Evolutionary conservation across 768 basidiomycete species (phyloP), one percentile per base, ranked within the genome.

Genomic region (Suillus weaverae): DNA sequence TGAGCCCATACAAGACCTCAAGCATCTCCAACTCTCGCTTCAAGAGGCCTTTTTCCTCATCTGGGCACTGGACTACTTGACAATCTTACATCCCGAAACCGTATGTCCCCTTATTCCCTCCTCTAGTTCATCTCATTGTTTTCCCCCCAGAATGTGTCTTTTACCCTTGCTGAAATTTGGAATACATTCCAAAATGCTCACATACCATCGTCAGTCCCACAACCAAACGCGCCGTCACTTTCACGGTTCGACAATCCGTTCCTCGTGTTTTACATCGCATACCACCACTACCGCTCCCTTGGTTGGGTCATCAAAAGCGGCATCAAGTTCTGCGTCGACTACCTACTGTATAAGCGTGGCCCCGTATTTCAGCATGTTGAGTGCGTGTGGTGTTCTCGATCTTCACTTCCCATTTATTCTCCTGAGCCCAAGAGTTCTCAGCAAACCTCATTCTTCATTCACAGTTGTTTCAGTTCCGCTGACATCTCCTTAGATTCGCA

Each of bases 281-380:
- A 96, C 71, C 97, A 99, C 74, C 95, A 99, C 76, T 99, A 92
- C 73, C 87, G 97, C 18, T 95, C 95, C 5, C 83, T 99, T 9
- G 97, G 97, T 32, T 99, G 97, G 97, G 93, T 98, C 22, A 89
- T 97, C 67, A 94, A 95, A 76, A 87, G 89, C 35, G 97, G 97
- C 1, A 89, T 97, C 81, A 99, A 99, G 76, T 99, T 99, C 77
- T 98, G 96, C 70, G 91, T 91, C 44, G 97, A 99, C 72, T 95
- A 91, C 78, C 84, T 99, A 10, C 78, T 99, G 33, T 99, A 99
- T 76, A 95, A 94, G 70, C 86, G 92, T 14, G 97, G 97, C 0
- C 95, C 97, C 3, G 93, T 97, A 1, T 99, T 99, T 76, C 81
- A 89, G 5, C 97, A 99, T 75, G 96, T 97, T 11, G 96, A 98